A percentile compares a stretch with the other conserved stretches of the same genome.
Conservation (phyloP, 2,329 filamentous ascomycete species). For the Eutypella sp. region DNA sequence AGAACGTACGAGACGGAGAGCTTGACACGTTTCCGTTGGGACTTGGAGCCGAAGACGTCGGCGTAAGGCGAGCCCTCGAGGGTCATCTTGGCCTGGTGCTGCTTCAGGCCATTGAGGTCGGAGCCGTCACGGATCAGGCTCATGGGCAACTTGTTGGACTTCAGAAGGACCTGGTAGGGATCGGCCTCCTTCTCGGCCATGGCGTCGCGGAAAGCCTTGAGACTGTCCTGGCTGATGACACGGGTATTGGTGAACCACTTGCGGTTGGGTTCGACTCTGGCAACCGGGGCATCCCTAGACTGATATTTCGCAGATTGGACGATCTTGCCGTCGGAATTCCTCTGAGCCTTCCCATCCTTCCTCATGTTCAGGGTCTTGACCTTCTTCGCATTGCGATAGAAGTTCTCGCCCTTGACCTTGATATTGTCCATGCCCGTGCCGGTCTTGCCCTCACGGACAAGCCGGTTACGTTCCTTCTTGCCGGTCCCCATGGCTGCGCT, state of each 20-base stretch:
- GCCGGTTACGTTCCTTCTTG: constrained; percentile 86
- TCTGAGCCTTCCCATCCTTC: constrained; percentile 78
- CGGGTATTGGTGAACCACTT: constrained; percentile 98
- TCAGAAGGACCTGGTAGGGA: constrained; percentile 90
- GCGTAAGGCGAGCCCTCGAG: constrained; percentile 82
- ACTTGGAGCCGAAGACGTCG: constrained; percentile 89
- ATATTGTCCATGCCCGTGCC: constrained; percentile 89
- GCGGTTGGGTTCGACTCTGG: constrained; percentile 89
- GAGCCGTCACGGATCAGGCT: constrained; percentile 79
- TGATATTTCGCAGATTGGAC: constrained; percentile 81
- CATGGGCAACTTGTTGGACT: constrained; percentile 96
- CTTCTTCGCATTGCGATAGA: constrained; percentile 84
- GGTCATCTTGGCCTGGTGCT: constrained; percentile 90
- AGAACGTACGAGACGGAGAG: constrained; percentile 55
- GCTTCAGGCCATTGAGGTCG: constrained; percentile 76
- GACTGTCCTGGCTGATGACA: constrained; percentile 80
- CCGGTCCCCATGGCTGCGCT: constrained; percentile 67
- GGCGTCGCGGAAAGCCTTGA: constrained; percentile 82
- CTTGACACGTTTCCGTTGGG: constrained; percentile 89
- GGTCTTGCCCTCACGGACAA: constrained; percentile 77
- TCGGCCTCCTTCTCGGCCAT: constrained; percentile 87
- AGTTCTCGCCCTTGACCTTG: constrained; percentile 94
- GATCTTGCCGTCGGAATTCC: constrained; percentile 79
- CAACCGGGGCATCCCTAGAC: constrained; percentile 73
- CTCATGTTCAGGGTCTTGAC: constrained; percentile 85